phyloP scores from a whole-genome alignment of 2,329 filamentous ascomycete species.

The Xylariaceae sp. region DNA sequence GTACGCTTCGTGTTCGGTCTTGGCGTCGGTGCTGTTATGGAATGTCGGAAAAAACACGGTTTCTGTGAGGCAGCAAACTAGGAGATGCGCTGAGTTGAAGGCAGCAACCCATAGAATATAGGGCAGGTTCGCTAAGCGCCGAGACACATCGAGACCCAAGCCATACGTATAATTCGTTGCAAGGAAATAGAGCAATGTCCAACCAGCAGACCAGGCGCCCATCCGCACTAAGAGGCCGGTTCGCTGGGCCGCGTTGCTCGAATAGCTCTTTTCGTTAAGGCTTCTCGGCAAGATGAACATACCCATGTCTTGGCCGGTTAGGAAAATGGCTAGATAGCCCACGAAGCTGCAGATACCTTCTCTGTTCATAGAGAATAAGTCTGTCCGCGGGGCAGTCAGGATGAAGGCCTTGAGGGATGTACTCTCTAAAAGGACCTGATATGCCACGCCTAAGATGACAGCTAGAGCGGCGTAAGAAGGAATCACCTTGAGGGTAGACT shows the following conservation, averaged over 20 bases:
- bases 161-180: slow-evolving; percentile 67
- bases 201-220: slow-evolving; percentile 59
- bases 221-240: slow-evolving; percentile 61
- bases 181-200: slow-evolving; percentile 66
- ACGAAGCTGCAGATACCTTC: slow-evolving; percentile 94
- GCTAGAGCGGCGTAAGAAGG: slow-evolving; percentile 75
- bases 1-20: slow-evolving; percentile 60
- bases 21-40: slow-evolving; percentile 53
- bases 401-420: slow-evolving; percentile 80
- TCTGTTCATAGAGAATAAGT: slow-evolving; percentile 82
- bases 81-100: slow-evolving; percentile 81
- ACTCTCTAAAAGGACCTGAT: slow-evolving; percentile 71
- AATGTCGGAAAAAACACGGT: slow-evolving; percentile 70
- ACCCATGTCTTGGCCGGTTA: slow-evolving; percentile 80
- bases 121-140: slow-evolving; percentile 85
- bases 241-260: slow-evolving; percentile 45
- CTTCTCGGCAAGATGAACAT: slow-evolving; percentile 69
- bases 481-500: slow-evolving; percentile 63
- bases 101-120: slow-evolving; percentile 91
- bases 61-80: slow-evolving; percentile 75
- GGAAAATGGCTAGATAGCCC: slow-evolving; percentile 91
- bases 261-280: slow-evolving; percentile 41
- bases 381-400: slow-evolving; percentile 71
- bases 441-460: slow-evolving; percentile 61
- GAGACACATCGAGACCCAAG: slow-evolving; percentile 71